phyloP scores from a whole-genome alignment of 2,329 filamentous ascomycete species.

The Microsporum audouinii region DNA sequence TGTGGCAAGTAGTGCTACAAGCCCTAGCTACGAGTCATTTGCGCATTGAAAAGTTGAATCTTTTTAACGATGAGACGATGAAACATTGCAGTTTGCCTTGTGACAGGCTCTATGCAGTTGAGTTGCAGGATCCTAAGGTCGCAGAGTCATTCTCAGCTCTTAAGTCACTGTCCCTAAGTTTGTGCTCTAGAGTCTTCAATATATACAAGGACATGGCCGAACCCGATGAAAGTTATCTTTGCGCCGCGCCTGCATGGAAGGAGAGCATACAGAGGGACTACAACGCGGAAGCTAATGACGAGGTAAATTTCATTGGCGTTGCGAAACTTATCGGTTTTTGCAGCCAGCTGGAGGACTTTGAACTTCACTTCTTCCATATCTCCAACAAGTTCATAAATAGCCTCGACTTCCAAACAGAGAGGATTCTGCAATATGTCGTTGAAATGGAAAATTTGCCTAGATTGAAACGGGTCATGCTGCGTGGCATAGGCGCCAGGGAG shows the following conservation, averaged over 20 bases:
- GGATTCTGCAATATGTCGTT: background rate
- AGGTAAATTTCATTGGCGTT: background rate
- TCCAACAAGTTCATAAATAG: background rate
- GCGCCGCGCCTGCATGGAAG: background rate
- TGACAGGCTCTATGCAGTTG: background rate
- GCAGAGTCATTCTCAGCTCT: background rate
- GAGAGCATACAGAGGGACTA: background rate
- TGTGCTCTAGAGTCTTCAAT: background rate
- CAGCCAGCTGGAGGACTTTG: background rate
- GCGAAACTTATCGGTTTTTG: background rate
- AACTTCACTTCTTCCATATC: background rate
- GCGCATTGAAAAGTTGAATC: background rate
- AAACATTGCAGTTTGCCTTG: background rate
- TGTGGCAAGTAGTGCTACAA: background rate
- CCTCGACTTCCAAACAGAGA: background rate
- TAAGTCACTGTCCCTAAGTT: background rate
- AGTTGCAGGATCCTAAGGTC: background rate
- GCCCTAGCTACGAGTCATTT: background rate
- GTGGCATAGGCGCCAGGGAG: background rate
- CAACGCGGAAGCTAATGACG: background rate
- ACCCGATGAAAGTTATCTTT: background rate
- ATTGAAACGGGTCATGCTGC: background rate
- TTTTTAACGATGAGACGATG: background rate
- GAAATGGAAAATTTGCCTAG: background rate
- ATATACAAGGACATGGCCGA: background rate